Evolutionary conservation across 257 asterid genomes (phyloP).

Genomic region (Primulina eburnea): DNA sequence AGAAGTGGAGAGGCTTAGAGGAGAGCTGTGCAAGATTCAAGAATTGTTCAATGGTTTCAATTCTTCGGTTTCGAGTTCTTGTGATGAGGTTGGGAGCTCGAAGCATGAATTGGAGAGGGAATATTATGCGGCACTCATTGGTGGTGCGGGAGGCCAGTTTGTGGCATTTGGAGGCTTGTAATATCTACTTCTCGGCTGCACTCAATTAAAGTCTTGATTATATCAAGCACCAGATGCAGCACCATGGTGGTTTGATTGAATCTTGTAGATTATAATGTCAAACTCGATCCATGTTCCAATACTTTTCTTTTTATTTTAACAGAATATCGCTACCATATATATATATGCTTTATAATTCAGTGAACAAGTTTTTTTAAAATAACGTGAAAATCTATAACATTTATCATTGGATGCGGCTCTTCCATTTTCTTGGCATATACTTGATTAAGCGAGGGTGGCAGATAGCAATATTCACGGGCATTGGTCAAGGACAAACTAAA

Average conservation of each 20-base stretch:
- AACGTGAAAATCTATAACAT: too few relatives aligned
- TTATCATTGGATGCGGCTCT: neutral
- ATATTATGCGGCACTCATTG: constrained; percentile 39
- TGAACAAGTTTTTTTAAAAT: too few relatives aligned
- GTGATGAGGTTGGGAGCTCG: constrained; percentile 52
- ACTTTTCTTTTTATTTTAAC: too few relatives aligned
- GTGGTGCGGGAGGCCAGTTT: constrained; percentile 35
- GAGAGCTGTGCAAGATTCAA: constrained; percentile 41
- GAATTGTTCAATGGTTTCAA: constrained; percentile 29
- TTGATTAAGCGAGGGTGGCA: too few relatives aligned
- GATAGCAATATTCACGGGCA: too few relatives aligned
- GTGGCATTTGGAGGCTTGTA: constrained; percentile 32
- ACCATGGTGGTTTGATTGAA: neutral
- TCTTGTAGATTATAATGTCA: neutral
- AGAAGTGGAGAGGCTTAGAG: constrained; percentile 46
- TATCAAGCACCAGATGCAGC: neutral
- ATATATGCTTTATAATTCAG: neutral
- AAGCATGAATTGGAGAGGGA: constrained; percentile 43
- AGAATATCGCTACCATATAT: neutral
- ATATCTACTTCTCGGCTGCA: constrained; percentile 25
- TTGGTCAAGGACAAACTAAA: too few relatives aligned
- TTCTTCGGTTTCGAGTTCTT: constrained; percentile 41
- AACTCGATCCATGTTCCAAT: neutral
- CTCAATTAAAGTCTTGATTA: neutral
- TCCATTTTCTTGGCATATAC: neutral